Conservation (phyloP, 1,284 basidiomycete genomes). For the Austropuccinia psidii region DNA sequence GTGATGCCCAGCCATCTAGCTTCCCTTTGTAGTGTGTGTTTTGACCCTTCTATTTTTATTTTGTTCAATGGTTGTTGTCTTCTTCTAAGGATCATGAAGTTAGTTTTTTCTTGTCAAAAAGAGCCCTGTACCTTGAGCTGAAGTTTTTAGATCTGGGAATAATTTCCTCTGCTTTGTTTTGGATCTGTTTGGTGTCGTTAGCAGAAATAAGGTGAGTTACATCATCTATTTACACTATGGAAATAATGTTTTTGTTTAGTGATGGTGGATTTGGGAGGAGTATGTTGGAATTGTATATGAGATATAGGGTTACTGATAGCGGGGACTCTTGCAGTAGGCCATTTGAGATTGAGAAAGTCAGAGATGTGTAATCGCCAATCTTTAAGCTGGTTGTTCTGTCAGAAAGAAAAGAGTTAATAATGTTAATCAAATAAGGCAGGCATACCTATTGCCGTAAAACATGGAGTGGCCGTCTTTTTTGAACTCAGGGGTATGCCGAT, state of each 20-base stretch:
- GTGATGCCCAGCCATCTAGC: neutral
- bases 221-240: conserved; percentile 19
- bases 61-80: neutral
- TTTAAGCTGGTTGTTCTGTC: neutral
- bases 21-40: neutral
- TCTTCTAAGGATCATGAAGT: neutral
- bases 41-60: neutral
- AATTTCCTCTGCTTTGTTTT: neutral
- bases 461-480: neutral
- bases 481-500: conserved; percentile 6
- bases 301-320: neutral
- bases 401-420: neutral
- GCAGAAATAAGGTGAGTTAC: conserved; percentile 1
- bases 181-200: neutral
- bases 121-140: neutral
- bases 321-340: conserved; percentile 13
- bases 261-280: neutral
- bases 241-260: neutral
- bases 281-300: conserved; percentile 7
- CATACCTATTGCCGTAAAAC: neutral
- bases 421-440: neutral
- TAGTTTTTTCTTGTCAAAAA: conserved; percentile 18
- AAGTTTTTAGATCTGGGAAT: neutral
- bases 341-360: neutral
- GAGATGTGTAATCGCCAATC: neutral